Evolutionary conservation across 2,329 filamentous ascomycete species (phyloP).

Genomic region (Trichoderma sp.): DNA sequence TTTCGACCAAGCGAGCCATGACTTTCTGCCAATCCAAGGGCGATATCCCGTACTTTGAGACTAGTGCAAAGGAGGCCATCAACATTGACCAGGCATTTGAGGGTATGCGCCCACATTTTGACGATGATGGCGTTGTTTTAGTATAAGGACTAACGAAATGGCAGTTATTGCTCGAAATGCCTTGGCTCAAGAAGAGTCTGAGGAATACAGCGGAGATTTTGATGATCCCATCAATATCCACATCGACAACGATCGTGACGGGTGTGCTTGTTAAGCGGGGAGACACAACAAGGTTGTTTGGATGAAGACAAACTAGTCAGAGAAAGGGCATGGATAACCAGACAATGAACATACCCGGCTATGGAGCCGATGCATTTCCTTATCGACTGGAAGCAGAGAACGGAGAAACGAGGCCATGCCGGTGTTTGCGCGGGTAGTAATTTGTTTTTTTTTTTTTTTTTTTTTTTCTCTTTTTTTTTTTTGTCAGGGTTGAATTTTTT

Average conservation of each 20-base stretch:
- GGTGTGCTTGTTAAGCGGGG: conserved; percentile 77
- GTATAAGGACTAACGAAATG: background rate
- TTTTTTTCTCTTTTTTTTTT: background rate
- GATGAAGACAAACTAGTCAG: conserved; percentile 6
- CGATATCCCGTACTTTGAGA: conserved; percentile 98
- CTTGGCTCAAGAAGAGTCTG: conserved; percentile 92
- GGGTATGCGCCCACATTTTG: conserved; percentile 46
- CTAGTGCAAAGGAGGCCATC: conserved; percentile 96
- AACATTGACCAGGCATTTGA: conserved; percentile 87
- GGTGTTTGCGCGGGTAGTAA: conserved; percentile 26
- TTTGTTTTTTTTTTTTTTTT: background rate
- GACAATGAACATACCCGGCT: conserved; percentile 25
- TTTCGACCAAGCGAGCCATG: conserved; percentile 93
- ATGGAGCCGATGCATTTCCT: conserved; percentile 19
- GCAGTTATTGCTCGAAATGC: conserved; percentile 94
- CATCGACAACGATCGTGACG: conserved; percentile 88
- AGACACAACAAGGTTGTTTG: background rate
- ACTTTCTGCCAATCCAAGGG: conserved; percentile 98
- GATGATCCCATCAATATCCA: conserved; percentile 98
- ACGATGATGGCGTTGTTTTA: background rate
- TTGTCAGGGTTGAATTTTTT: conserved; percentile 7
- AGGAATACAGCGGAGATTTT: conserved; percentile 97
- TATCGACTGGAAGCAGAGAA: conserved; percentile 27
- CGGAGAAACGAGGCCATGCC: conserved; percentile 25
- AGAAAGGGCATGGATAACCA: conserved; percentile 12